Evolutionary conservation across 805 yeast genomes (phyloP).

Genomic region (Schwanniomyces sp.): DNA sequence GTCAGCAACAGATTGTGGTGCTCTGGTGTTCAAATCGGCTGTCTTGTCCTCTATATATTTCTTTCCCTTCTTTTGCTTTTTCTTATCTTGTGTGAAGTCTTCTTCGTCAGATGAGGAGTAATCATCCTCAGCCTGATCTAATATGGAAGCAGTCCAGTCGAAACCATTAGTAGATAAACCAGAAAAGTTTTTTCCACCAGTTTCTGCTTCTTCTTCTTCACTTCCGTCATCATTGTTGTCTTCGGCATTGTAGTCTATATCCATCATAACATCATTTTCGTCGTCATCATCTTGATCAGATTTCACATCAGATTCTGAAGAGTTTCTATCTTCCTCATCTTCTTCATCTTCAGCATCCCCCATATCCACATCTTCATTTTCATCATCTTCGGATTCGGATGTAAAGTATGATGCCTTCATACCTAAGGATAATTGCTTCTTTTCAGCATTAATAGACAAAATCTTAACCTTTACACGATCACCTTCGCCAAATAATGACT

Average conservation of each 20-base stretch:
- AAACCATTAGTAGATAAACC: slow-evolving; percentile 86
- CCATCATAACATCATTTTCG: slow-evolving; percentile 35
- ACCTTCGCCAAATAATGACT: slow-evolving; percentile 77
- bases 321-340: slow-evolving; percentile 22
- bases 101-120: slow-evolving; percentile 56
- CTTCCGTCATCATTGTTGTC: slow-evolving; percentile 25
- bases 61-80: slow-evolving; percentile 42
- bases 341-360: slow-evolving; percentile 18
- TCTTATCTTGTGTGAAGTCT: slow-evolving; percentile 56
- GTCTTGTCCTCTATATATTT: slow-evolving; percentile 74
- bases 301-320: slow-evolving; percentile 21
- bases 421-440: slow-evolving; percentile 81
- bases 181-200: slow-evolving; percentile 13
- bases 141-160: slow-evolving; percentile 92
- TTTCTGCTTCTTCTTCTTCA: slow-evolving; percentile 24
- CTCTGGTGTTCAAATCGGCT: slow-evolving; percentile 75
- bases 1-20: slow-evolving; percentile 89
- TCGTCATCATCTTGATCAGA: slow-evolving; percentile 18
- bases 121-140: slow-evolving; percentile 72
- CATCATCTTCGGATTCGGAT: slow-evolving; percentile 27
- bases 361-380: slow-evolving; percentile 18
- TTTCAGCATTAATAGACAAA: slow-evolving; percentile 57
- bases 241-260: slow-evolving; percentile 29
- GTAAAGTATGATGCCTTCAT: slow-evolving; percentile 91
- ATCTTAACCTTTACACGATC: slow-evolving; percentile 88